Evolutionary conservation across 2,329 filamentous ascomycete genomes (phyloP), one percentile per base, ranked within the genome.

Genomic region (Ophiosphaerella herpotricha): DNA sequence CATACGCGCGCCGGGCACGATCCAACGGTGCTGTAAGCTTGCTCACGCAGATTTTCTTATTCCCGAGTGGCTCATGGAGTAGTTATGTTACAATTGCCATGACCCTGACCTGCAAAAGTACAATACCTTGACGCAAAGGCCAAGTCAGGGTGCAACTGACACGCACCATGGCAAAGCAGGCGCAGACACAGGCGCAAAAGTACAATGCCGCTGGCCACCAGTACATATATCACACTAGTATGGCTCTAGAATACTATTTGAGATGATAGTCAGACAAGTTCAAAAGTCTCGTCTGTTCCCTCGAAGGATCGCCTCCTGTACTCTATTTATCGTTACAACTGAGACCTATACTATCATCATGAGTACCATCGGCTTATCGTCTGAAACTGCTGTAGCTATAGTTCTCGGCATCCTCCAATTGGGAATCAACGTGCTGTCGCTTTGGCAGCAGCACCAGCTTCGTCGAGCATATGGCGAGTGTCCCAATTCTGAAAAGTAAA

Each of bases 341-440:
- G 18, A 29, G 11, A 4, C 9, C 39, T 13, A 48, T 29, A 4
- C 5, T 9, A 7, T n/a, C 14, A 21, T 2, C 7, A 11, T 48
- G 5, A 8, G 14, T 34, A 2, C 18, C 18, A 4, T 4, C 18
- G 1, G 18, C 2, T 5, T 21, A 5, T 21, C 18, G 4, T 21
- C 18, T 21, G 52, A 60, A 12, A 21, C 54, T 3, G 23, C 54
- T n/a, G 39, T 53, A 4, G 48, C 59, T 3, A 56, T 64, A 18
- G 29, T 60, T 8, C 52, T 61, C 13, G 57, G 59, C 2, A 5
- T 64, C 6, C 50, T 59, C 2, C 57, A 62, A 29, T 35, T 62
- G 5, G 38, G 11, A 5, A 46, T 62, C 16, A 39, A 55, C 0
- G 21, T 62, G 6, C 5, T 55, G 1, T 49, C 57, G 1, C 43